A percentile compares a stretch with the other conserved stretches of the same genome.
Evolutionary conservation across 1,284 basidiomycete species (phyloP).

Genomic region (Tilletia walkeri): DNA sequence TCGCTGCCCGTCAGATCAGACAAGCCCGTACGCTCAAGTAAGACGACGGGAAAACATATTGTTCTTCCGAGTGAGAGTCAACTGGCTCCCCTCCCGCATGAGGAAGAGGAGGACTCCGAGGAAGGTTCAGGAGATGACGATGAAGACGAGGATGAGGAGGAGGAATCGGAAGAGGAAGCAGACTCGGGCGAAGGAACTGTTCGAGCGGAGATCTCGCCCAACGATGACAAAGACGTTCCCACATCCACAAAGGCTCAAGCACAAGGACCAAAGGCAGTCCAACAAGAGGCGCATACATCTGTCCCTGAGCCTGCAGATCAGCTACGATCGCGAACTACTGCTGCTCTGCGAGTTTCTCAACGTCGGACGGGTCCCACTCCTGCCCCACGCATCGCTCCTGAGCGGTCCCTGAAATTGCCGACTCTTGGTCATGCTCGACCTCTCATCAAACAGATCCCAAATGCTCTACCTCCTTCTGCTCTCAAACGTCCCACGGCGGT

Average conservation of each 20-base stretch:
- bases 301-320: too few relatives aligned
- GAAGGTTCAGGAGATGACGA: conserved; percentile 37
- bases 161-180: conserved; percentile 54
- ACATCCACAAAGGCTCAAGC: too few relatives aligned
- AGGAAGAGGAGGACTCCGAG: conserved; percentile 58
- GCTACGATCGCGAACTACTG: conserved; percentile 2
- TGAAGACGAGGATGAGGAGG: conserved; percentile 47
- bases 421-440: neutral
- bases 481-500: neutral
- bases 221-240: conserved; percentile 57
- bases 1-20: conserved; percentile 52
- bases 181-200: conserved; percentile 23
- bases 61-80: conserved; percentile 86
- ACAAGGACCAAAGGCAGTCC: conserved; percentile 35
- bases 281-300: conserved; percentile 22
- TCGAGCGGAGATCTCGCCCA: conserved; percentile 27
- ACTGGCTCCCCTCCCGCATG: conserved; percentile 69
- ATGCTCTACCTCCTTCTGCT: neutral
- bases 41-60: conserved; percentile 87
- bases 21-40: conserved; percentile 72
- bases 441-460: conserved; percentile 3
- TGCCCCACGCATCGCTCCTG: conserved; percentile 10
- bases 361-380: neutral
- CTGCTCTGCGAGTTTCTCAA: neutral
- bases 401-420: neutral